Evolutionary conservation across 1,284 basidiomycete genomes (phyloP).

Genomic region (Meripilus lineatus): DNA sequence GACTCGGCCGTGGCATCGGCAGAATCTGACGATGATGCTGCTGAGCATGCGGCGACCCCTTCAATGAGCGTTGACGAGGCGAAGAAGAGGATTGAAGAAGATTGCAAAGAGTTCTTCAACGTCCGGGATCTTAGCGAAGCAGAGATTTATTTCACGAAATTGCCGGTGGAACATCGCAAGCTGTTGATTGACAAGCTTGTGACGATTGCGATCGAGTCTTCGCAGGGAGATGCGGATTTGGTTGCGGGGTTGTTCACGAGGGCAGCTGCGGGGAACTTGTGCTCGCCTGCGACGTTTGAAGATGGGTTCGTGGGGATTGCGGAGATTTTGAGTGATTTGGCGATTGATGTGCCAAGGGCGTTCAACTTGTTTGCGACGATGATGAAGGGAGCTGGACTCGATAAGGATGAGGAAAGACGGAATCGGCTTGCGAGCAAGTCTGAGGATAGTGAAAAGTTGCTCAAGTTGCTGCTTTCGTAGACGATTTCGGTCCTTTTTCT

Average conservation of each 20-base stretch:
- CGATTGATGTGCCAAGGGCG: constrained; percentile 86
- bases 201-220: constrained; percentile 71
- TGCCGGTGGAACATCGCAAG: constrained; percentile 61
- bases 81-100: constrained; percentile 76
- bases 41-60: constrained; percentile 24
- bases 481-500: too few relatives aligned
- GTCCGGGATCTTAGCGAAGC: constrained; percentile 83
- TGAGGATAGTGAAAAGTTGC: constrained; percentile 51
- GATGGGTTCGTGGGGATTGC: constrained; percentile 62
- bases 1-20: constrained; percentile 48
- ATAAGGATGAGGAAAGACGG: constrained; percentile 52
- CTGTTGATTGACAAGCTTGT: constrained; percentile 73
- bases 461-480: constrained; percentile 55
- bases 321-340: constrained; percentile 80
- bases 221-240: constrained; percentile 79
- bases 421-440: constrained; percentile 55
- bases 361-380: constrained; percentile 73
- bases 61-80: constrained; percentile 71
- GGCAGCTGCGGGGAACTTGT: constrained; percentile 50
- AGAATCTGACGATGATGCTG: constrained; percentile 50
- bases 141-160: constrained; percentile 74
- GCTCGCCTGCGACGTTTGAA: constrained; percentile 53
- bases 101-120: constrained; percentile 73
- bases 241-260: constrained; percentile 67
- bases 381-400: constrained; percentile 57